Evolutionary conservation across 1,284 basidiomycete genomes (phyloP), one percentile per base, ranked within the genome.

Genomic region (Laetiporus sulphureus): DNA sequence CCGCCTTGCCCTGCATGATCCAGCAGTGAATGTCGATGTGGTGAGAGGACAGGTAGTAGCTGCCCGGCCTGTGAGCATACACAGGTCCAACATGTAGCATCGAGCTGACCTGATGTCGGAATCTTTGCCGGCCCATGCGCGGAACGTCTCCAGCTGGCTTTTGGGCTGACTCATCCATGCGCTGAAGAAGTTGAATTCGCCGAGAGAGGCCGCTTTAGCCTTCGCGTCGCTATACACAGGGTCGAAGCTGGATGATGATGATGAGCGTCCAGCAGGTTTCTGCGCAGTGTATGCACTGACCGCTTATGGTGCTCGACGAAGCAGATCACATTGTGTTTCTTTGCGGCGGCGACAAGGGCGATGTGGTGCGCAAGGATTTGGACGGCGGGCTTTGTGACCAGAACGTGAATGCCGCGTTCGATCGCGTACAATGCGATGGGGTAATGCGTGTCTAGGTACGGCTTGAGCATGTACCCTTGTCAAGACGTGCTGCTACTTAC

Each of bases 131-230:
- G 91, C 92, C 92, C 92, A 95, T 15, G 87, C 87, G 47, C 83
- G 82, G 78, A 94, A 95, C 0, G 91, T 94, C 64, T 91, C 88
- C 21, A 96, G 73, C 66, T 96, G 92, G 58, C 79, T 84, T 69
- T 96, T 96, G 36, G 92, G 92, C 62, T 95, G 92, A 55, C 87
- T 91, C 92, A 96, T 96, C 85, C 84, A 88, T 36, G 85, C 83
- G 51, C 69, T 85, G 70, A 87, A 87, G 65, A 92, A 96, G 67
- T 92, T 93, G 67, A 94, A 91, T 60, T 94, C 88, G 34, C 92
- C 92, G 36, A 95, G 72, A 19, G 75, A 68, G 25, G 74, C 75
- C 12, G 90, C 82, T 42, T 85, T 76, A 5, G 79, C 83, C 57
- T 77, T 77, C 22, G 91, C 92, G 62, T 96, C 92, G 52, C 86